These are phyloP conservation scores for Clonostachys byssicola DNA, from an alignment of 2,329 filamentous ascomycete genomes.

Conservation along the genomic window DNA sequence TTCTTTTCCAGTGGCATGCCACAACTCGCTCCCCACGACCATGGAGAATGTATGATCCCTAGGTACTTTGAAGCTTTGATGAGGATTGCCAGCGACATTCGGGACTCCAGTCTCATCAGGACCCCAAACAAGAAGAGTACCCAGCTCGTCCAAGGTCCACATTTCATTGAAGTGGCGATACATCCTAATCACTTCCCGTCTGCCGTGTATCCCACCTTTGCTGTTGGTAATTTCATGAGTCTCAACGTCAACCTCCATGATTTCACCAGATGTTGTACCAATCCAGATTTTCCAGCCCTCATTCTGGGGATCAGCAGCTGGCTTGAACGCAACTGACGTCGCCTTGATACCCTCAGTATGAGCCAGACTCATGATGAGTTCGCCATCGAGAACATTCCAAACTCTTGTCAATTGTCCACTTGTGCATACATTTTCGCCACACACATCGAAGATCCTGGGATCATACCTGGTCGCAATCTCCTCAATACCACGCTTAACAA, in stretches of 20 bases:
- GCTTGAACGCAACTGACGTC: slow-evolving; percentile 81
- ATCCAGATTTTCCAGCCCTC: slow-evolving; percentile 86
- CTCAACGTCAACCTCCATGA: slow-evolving; percentile 82
- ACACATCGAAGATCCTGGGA: slow-evolving; percentile 80
- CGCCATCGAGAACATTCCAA: slow-evolving; percentile 82
- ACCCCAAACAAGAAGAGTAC: slow-evolving; percentile 82
- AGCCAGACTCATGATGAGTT: slow-evolving; percentile 73
- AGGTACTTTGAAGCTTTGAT: slow-evolving; percentile 71
- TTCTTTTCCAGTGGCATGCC: slow-evolving; percentile 85
- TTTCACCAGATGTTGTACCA: slow-evolving; percentile 81
- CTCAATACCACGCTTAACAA: slow-evolving; percentile 64
- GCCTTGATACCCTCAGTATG: slow-evolving; percentile 85
- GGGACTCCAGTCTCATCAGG: slow-evolving; percentile 69
- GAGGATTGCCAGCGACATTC: slow-evolving; percentile 67
- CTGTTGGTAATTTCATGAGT: slow-evolving; percentile 67
- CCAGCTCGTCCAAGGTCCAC: slow-evolving; percentile 91
- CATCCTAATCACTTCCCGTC: slow-evolving; percentile 78
- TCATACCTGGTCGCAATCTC: slow-evolving; percentile 86
- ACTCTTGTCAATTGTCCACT: slow-evolving; percentile 82
- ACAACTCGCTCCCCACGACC: slow-evolving; percentile 78
- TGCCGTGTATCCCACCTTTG: slow-evolving; percentile 69
- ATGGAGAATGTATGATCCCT: slow-evolving; percentile 86
- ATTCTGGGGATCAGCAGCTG: slow-evolving; percentile 69
- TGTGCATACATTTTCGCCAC: slow-evolving; percentile 82
- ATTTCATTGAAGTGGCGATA: slow-evolving; percentile 83